Conservation (phyloP, 305 asterid genomes). For the Fraxinus sp. region DNA sequence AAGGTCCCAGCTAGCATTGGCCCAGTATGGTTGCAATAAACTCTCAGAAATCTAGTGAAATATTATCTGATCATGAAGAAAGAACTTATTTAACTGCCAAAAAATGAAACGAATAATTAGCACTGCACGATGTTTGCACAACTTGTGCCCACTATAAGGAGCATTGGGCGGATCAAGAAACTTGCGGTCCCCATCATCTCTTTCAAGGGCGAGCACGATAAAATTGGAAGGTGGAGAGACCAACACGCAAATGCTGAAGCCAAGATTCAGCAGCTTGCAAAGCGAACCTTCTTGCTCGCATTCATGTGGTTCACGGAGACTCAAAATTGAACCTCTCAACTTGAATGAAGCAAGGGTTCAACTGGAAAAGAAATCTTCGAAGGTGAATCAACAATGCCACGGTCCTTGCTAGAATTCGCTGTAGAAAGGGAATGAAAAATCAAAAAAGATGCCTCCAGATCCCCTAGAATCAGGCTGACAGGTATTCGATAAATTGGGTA, state of each 20-base stretch:
- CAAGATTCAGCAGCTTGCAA: slow-evolving; percentile 56
- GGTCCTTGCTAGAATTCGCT: slow-evolving; percentile 32
- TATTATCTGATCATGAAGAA: too few relatives aligned
- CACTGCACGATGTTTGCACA: slow-evolving; percentile 25
- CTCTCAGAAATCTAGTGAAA: too few relatives aligned
- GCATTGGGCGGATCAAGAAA: too few relatives aligned
- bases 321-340: slow-evolving; percentile 55
- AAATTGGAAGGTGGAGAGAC: slow-evolving; percentile 60
- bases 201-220: slow-evolving; percentile 40
- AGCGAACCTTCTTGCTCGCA: slow-evolving; percentile 58
- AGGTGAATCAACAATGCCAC: slow-evolving; percentile 37
- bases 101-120: background rate
- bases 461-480: slow-evolving; percentile 54
- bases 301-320: slow-evolving; percentile 59
- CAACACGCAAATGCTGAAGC: slow-evolving; percentile 50
- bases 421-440: slow-evolving; percentile 70
- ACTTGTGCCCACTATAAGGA: background rate
- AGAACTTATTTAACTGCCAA: too few relatives aligned
- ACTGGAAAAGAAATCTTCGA: slow-evolving; percentile 66
- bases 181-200: too few relatives aligned
- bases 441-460: slow-evolving; percentile 66
- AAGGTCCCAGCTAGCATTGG: background rate
- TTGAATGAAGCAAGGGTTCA: slow-evolving; percentile 75
- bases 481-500: slow-evolving; percentile 82
- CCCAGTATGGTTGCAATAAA: too few relatives aligned